Percentiles rank a stretch among this genome's conserved stretches.
phyloP scores from a whole-genome alignment of 2,329 filamentous ascomycete genomes.

The Cladophialophora chaetospira region DNA sequence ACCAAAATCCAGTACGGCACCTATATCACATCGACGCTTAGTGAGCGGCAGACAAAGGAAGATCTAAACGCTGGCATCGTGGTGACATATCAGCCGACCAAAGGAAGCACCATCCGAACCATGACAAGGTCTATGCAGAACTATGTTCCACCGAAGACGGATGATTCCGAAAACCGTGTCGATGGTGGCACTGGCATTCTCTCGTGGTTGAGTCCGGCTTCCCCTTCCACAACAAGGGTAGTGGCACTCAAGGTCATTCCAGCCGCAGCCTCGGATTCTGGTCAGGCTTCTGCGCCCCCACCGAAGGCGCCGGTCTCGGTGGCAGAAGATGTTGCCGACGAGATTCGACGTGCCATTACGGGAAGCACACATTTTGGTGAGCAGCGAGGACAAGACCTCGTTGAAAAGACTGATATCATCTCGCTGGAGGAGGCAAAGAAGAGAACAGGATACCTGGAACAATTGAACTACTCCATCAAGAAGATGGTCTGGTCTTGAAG shows the following conservation, averaged over 20 bases:
- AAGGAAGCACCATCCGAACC: slow-evolving; percentile 71
- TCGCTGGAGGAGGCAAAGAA: slow-evolving; percentile 80
- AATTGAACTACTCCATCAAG: slow-evolving; percentile 86
- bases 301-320: slow-evolving; percentile 43
- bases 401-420: slow-evolving; percentile 72
- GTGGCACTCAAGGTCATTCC: slow-evolving; percentile 49
- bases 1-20: slow-evolving; percentile 74
- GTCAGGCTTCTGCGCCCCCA: neutral
- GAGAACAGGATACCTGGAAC: slow-evolving; percentile 82
- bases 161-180: slow-evolving; percentile 21
- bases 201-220: slow-evolving; percentile 41
- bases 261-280: slow-evolving; percentile 9
- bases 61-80: slow-evolving; percentile 81
- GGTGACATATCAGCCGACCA: slow-evolving; percentile 72
- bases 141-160: slow-evolving; percentile 51
- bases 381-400: slow-evolving; percentile 36
- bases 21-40: slow-evolving; percentile 88
- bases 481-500: slow-evolving; percentile 79
- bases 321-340: slow-evolving; percentile 68
- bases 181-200: slow-evolving; percentile 45
- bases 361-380: slow-evolving; percentile 28
- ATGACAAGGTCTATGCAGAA: slow-evolving; percentile 78
- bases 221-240: slow-evolving; percentile 37
- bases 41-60: slow-evolving; percentile 74
- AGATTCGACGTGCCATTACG: slow-evolving; percentile 70